Conservation (phyloP, 768 basidiomycete genomes). For the Pisolithus sp. region DNA sequence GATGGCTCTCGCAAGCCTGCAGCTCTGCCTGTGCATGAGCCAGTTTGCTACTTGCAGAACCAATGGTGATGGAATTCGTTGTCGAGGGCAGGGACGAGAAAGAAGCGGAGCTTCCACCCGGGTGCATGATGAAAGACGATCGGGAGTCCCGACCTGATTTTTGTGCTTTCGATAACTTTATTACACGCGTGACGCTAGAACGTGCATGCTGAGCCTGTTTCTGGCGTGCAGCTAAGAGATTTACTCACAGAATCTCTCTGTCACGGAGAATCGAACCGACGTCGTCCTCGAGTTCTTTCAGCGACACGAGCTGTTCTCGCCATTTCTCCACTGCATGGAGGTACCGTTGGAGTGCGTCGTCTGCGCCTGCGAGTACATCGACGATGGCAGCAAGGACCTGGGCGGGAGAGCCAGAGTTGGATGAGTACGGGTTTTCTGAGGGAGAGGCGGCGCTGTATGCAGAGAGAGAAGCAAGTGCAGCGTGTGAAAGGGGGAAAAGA, state of each 20-base stretch:
- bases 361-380: constrained; percentile 52
- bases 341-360: constrained; percentile 63
- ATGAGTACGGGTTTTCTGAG: constrained; percentile 43
- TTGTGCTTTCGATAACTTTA: constrained; percentile 64
- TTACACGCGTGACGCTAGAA: constrained; percentile 65
- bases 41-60: constrained; percentile 39
- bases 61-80: constrained; percentile 15
- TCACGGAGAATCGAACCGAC: constrained; percentile 65
- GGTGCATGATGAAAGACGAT: constrained; percentile 23
- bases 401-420: constrained; percentile 12
- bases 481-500: constrained; percentile 52
- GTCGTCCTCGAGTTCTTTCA: constrained; percentile 70
- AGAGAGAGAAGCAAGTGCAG: constrained; percentile 58
- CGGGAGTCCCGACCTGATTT: constrained; percentile 35
- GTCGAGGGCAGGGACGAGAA: constrained; percentile 35
- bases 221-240: background rate
- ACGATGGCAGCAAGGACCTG: constrained; percentile 37
- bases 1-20: constrained; percentile 74
- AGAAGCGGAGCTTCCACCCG: constrained; percentile 36
- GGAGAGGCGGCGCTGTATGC: constrained; percentile 69
- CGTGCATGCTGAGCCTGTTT: background rate
- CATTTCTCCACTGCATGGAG: constrained; percentile 56
- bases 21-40: constrained; percentile 66
- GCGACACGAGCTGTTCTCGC: constrained; percentile 49
- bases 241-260: constrained; percentile 72